Conservation (phyloP, 441 rosid species). For the Populus hybrid region DNA sequence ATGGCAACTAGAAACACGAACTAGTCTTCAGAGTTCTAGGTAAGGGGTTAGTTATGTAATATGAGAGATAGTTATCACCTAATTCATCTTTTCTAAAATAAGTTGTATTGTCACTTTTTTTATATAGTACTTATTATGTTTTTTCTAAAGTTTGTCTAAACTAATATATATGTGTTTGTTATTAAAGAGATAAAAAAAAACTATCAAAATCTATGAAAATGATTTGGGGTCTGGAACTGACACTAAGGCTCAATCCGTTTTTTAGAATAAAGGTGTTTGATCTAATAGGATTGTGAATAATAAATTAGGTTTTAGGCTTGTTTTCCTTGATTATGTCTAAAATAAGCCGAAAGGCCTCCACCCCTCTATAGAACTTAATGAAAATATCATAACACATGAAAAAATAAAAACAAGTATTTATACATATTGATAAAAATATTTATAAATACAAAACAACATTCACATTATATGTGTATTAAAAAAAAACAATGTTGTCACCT, state of each 20-base stretch:
- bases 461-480: too few species aligned
- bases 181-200: too few species aligned
- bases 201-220: neutral
- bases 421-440: neutral
- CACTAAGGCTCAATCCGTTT: neutral
- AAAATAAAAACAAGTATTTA: too few species aligned
- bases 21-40: neutral
- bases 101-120: neutral
- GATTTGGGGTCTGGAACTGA: too few species aligned
- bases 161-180: too few species aligned
- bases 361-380: too few species aligned
- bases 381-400: too few species aligned
- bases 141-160: too few species aligned
- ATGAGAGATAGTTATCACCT: neutral
- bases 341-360: neutral
- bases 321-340: too few species aligned
- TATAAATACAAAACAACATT: too few species aligned
- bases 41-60: neutral
- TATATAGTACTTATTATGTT: too few species aligned
- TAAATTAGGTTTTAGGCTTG: too few species aligned
- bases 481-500: neutral
- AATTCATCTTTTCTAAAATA: neutral
- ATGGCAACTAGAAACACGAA: neutral
- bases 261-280: neutral
- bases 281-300: neutral